phyloP scores from a whole-genome alignment of 257 asterid genomes.

The Parsonsia alboflavescens region DNA sequence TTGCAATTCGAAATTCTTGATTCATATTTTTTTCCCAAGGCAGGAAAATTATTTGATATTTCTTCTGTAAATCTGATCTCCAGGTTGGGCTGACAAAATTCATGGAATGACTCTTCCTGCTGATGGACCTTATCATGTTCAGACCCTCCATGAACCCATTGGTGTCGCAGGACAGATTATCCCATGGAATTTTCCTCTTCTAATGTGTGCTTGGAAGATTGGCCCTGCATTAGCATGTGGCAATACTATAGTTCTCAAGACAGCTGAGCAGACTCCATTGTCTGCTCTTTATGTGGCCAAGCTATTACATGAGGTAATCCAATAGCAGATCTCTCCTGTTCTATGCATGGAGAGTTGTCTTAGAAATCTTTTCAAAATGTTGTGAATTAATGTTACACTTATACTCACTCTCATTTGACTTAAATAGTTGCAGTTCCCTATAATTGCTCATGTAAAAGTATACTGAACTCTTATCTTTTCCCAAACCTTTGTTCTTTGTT shows the following conservation, averaged over 20 bases:
- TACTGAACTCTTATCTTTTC: no score
- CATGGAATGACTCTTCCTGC: constrained; percentile 89
- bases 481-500: no score
- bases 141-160: constrained; percentile 92
- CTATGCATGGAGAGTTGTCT: neutral
- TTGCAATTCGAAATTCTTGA: neutral
- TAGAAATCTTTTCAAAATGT: neutral
- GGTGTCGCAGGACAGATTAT: constrained; percentile 98
- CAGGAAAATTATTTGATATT: neutral
- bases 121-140: constrained; percentile 86
- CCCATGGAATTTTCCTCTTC: constrained; percentile 96
- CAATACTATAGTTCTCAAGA: constrained; percentile 72
- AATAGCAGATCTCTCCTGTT: constrained; percentile 1
- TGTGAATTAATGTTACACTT: neutral
- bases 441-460: no score
- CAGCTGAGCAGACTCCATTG: constrained; percentile 97
- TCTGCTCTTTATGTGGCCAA: constrained; percentile 78
- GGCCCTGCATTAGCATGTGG: constrained; percentile 96
- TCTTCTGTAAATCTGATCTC: constrained; percentile 6
- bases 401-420: neutral
- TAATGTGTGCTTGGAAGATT: constrained; percentile 89
- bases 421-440: neutral
- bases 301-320: constrained; percentile 79
- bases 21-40: neutral
- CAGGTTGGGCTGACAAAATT: constrained; percentile 98